Percentiles rank a stretch among this genome's conserved stretches.
Evolutionary conservation across 306 rosid genomes (phyloP).

Genomic region (Inga oerstediana): DNA sequence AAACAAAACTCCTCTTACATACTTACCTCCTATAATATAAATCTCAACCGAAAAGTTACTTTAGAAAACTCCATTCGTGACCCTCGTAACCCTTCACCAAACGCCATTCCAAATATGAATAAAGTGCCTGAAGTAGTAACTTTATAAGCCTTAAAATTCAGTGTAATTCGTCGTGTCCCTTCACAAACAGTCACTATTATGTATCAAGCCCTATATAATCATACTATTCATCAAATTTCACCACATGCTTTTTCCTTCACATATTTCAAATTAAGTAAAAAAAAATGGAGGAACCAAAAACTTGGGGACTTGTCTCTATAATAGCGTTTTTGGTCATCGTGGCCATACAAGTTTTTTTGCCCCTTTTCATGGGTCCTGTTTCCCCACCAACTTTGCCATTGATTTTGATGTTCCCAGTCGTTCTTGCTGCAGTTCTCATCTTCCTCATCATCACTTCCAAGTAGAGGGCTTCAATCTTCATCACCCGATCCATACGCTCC

Average conservation of each 20-base stretch:
- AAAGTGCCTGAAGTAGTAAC: no score
- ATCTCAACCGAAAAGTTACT: no score
- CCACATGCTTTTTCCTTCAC: neutral
- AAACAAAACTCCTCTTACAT: no score
- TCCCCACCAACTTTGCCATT: slow-evolving; percentile 35
- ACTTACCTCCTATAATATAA: no score
- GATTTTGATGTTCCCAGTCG: slow-evolving; percentile 27
- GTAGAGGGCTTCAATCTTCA: neutral
- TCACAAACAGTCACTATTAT: slow-evolving; percentile 10
- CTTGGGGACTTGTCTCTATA: slow-evolving; percentile 43
- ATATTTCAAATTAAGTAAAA: neutral
- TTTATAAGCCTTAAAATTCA: no score
- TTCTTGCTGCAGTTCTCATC: neutral
- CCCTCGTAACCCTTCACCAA: no score
- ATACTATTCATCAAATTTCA: neutral
- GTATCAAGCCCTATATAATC: slow-evolving; percentile 20
- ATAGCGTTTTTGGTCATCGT: neutral
- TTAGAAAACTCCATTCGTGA: no score
- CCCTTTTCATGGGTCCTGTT: slow-evolving; percentile 2
- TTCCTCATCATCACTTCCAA: slow-evolving; percentile 23
- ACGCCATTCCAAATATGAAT: no score
- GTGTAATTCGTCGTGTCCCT: neutral
- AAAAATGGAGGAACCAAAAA: slow-evolving; percentile 43
- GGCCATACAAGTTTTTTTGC: slow-evolving; percentile 19
- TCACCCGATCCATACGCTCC: no score